Evolutionary conservation across 2,329 filamentous ascomycete genomes (phyloP), one percentile per base, ranked within the genome.

Genomic region (Seiridium cupressi): DNA sequence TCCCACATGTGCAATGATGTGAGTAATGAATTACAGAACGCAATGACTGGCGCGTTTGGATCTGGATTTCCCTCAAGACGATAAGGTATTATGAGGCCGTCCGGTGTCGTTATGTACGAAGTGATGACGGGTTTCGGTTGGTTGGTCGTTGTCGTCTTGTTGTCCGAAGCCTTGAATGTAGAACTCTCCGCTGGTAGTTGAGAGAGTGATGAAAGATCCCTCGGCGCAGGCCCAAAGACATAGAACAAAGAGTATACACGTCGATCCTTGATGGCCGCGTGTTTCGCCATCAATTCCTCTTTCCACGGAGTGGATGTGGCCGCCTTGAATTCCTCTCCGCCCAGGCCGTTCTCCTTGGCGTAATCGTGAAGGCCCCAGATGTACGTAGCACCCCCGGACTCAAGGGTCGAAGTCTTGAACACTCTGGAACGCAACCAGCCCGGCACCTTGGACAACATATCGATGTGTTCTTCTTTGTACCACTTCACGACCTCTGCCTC

Each of bases 1-100:
- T 95, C 89, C 92, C 92, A 96, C 84, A 96, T 95, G 71, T 84
- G 81, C 64, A 89, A 82, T 53, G 89, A 87, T 2, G 91, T 91
- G 6, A 96, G 84, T 55, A 96, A 88, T 1, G 89, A 93, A 79
- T 96, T 96, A 74, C 83, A 83, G 65, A 93, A 89, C 26, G 92
- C 87, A 9, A 96, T 80, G 0, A 89, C 83, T 0, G 92, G 92
- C 0, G 91, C 90, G 26, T 83, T 70, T 0, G 87, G 84, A 38
- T 87, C 81, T 0, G 84, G 68, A 64, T 84, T 89, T 58, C 92
- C 92, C 73, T 95, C 90, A 2, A 96, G 82, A 11, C 87, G 84
- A 75, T 92, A 96, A 0, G 87, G 86, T 11, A 96, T 82, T 2
- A 77, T 72, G 5, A 92, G 86, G 1, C 86, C 86, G 68, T 96